Percentiles rank a stretch among this genome's conserved stretches.
These are phyloP conservation scores for Aspergillus panamensis DNA, from an alignment of 495 filamentous ascomycete species.

Conservation along the genomic window DNA sequence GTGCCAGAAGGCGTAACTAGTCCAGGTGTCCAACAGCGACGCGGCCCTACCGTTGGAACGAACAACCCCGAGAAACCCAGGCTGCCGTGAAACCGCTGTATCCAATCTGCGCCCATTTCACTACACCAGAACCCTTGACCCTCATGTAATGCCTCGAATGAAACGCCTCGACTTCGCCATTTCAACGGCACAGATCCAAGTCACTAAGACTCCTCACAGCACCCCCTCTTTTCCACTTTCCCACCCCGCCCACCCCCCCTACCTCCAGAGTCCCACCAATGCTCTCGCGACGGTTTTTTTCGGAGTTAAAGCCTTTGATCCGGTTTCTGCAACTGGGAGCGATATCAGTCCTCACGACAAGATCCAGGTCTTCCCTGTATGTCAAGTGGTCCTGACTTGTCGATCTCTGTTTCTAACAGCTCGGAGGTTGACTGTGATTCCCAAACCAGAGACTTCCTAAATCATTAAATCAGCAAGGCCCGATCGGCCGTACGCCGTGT, in stretches of 20 bases:
- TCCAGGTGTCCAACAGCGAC: conserved; percentile 16
- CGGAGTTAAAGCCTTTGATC: background rate
- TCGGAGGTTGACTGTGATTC: background rate
- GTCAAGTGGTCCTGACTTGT: conserved; percentile 1
- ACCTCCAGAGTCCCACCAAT: background rate
- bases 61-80: conserved; percentile 11
- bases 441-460: background rate
- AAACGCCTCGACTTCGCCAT: conserved; percentile 3
- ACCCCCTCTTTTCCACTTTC: background rate
- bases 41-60: conserved; percentile 8
- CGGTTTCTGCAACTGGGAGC: background rate
- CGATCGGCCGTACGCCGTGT: conserved; percentile 4
- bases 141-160: conserved; percentile 4
- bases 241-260: no score
- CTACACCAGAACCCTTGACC: conserved; percentile 16
- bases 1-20: conserved; percentile 12
- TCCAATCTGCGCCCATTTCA: conserved; percentile 24
- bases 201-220: conserved; percentile 1
- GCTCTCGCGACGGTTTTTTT: background rate
- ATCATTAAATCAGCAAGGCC: background rate
- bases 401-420: background rate
- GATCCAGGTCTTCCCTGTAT: background rate
- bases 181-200: conserved; percentile 4
- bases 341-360: background rate
- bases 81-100: conserved; percentile 20